phyloP scores from a whole-genome alignment of 2,329 filamentous ascomycete genomes.

The Neofusicoccum ribis region DNA sequence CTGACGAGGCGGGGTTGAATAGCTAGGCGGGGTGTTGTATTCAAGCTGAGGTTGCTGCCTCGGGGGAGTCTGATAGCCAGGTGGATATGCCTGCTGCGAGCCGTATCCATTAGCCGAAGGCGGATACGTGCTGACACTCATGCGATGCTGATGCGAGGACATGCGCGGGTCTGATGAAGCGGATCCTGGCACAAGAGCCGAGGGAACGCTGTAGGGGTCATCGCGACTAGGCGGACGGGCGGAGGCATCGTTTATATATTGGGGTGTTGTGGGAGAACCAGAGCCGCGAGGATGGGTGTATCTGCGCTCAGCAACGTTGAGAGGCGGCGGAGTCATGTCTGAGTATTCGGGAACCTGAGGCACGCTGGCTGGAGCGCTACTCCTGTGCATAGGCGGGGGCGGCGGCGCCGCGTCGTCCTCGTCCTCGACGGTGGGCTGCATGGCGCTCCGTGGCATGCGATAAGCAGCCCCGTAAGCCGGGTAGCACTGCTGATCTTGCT shows the following conservation, averaged over 20 bases:
- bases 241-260: background rate
- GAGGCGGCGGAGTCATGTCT: constrained; percentile 34
- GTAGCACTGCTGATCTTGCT: constrained; percentile 15
- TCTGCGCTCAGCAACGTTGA: constrained; percentile 35
- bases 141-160: constrained; percentile 22
- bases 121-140: constrained; percentile 24
- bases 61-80: constrained; percentile 22
- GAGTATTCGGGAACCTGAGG: constrained; percentile 24
- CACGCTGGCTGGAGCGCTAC: constrained; percentile 29
- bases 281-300: constrained; percentile 31
- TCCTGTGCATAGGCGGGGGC: constrained; percentile 41
- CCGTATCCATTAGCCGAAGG: constrained; percentile 25
- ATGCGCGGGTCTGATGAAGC: constrained; percentile 22
- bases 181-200: constrained; percentile 34
- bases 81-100: constrained; percentile 22
- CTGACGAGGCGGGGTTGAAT: constrained; percentile 31
- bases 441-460: constrained; percentile 48
- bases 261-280: constrained; percentile 17
- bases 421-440: constrained; percentile 66
- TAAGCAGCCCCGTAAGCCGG: constrained; percentile 26
- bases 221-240: background rate
- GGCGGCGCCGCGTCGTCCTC: constrained; percentile 55
- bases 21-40: constrained; percentile 34
- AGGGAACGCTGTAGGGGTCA: constrained; percentile 26
- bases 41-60: constrained; percentile 34